These are phyloP conservation scores for Parasitella parasitica DNA, from an alignment of 371 early-diverging fungal species.

Conservation along the genomic window DNA sequence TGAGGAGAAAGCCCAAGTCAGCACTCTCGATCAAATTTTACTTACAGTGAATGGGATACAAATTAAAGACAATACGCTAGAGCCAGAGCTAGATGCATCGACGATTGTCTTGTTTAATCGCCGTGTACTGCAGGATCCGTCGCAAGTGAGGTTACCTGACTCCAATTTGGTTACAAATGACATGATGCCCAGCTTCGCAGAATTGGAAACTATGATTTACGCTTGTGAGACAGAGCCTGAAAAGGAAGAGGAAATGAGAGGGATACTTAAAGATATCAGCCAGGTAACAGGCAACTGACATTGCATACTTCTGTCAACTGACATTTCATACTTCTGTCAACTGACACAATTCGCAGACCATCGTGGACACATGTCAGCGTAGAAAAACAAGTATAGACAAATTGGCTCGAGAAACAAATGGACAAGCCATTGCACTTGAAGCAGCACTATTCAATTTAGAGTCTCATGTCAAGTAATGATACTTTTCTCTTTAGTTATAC, in stretches of 20 bases:
- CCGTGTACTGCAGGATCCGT: constrained; percentile 12
- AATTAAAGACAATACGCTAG: constrained; percentile 2
- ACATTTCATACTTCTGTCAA: not conserved
- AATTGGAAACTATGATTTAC: constrained; percentile 1
- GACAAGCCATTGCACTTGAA: constrained; percentile 15
- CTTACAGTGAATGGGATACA: constrained; percentile 9
- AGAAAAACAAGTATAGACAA: not conserved
- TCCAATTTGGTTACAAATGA: not conserved
- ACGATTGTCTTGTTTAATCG: constrained; percentile 19
- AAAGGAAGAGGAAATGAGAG: not conserved
- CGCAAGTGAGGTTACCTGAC: not conserved
- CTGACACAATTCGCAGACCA: not conserved
- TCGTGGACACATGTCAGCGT: not conserved
- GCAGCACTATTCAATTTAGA: constrained; percentile 20
- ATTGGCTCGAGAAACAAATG: constrained; percentile 10
- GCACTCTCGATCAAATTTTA: constrained; percentile 11
- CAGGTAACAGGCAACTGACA: not conserved
- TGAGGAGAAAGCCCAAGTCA: not conserved
- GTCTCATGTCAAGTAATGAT: constrained; percentile 13
- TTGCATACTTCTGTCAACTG: not conserved
- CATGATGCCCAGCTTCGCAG: constrained; percentile 5
- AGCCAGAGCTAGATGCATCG: not conserved
- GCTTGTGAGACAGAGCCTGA: not conserved
- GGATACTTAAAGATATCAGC: not conserved
- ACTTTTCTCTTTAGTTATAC: not conserved